These are phyloP conservation scores for Umbelopsis vinacea DNA, from an alignment of 192 early-diverging fungal genomes.

Conservation along the genomic window DNA sequence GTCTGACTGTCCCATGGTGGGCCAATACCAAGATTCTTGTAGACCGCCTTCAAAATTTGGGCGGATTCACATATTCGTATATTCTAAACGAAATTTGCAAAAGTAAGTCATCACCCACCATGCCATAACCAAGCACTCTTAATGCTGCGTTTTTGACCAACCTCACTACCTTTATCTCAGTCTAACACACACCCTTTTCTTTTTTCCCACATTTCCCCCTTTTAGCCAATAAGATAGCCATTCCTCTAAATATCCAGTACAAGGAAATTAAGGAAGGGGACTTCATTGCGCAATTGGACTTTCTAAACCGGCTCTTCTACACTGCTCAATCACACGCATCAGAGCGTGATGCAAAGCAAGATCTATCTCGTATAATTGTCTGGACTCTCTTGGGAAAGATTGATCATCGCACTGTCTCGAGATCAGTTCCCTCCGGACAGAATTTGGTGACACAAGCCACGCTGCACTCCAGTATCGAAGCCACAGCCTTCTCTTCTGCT, in stretches of 20 bases:
- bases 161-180: no score
- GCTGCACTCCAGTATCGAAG: neutral
- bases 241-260: conserved; percentile 22
- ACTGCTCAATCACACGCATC: neutral
- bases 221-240: conserved; percentile 23
- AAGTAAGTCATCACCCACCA: neutral
- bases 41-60: conserved; percentile 20
- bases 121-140: no score
- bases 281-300: conserved; percentile 18
- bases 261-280: conserved; percentile 19
- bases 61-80: conserved; percentile 26
- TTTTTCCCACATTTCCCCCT: neutral
- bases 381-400: conserved; percentile 20
- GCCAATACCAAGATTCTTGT: conserved; percentile 24
- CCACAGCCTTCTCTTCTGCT: neutral
- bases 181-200: no score
- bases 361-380: conserved; percentile 23
- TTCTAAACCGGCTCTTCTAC: conserved; percentile 12
- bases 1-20: conserved; percentile 23
- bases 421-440: neutral
- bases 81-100: conserved; percentile 24
- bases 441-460: neutral
- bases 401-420: conserved; percentile 10
- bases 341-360: conserved; percentile 27
- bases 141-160: no score